Conservation (phyloP, 1,284 basidiomycete genomes). For the Cryptococcus sp. region DNA sequence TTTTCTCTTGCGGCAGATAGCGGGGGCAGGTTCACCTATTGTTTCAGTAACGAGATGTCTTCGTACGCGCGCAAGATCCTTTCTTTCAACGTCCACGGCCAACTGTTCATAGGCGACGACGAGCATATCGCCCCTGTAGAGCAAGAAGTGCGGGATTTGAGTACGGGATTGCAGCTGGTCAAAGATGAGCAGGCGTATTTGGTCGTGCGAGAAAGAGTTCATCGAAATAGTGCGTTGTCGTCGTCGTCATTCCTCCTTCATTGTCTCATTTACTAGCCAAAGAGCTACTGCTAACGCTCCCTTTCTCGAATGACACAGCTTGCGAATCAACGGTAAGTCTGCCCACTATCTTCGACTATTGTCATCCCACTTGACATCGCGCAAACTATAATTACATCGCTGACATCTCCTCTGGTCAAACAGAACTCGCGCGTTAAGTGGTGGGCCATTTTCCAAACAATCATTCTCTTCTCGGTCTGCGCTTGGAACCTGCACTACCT, state of each 20-base stretch:
- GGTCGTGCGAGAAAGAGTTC: constrained; percentile 86
- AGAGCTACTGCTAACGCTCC: not conserved
- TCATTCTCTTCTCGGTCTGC: constrained; percentile 85
- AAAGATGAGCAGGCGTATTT: constrained; percentile 99
- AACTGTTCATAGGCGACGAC: constrained; percentile 65
- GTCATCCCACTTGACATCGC: not conserved
- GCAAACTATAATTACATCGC: not conserved
- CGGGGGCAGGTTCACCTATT: constrained; percentile 90
- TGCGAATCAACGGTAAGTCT: constrained; percentile 72
- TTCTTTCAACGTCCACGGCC: constrained; percentile 97
- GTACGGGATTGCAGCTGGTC: constrained; percentile 79
- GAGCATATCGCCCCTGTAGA: constrained; percentile 84
- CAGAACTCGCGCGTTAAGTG: constrained; percentile 93
- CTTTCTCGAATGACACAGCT: constrained; percentile 42
- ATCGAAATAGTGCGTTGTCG: constrained; percentile 68
- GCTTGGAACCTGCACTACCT: constrained; percentile 98
- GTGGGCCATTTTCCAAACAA: constrained; percentile 93
- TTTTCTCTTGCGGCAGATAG: constrained; percentile 80
- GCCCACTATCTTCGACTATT: not conserved
- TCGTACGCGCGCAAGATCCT: constrained; percentile 92
- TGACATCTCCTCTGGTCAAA: not conserved
- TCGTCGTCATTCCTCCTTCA: not conserved
- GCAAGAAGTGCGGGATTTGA: constrained; percentile 87
- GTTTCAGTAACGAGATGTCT: constrained; percentile 98
- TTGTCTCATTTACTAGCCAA: not conserved